Evolutionary conservation across 2,329 filamentous ascomycete genomes (phyloP), one percentile per base, ranked within the genome.

Genomic region (Thelonectria olida): DNA sequence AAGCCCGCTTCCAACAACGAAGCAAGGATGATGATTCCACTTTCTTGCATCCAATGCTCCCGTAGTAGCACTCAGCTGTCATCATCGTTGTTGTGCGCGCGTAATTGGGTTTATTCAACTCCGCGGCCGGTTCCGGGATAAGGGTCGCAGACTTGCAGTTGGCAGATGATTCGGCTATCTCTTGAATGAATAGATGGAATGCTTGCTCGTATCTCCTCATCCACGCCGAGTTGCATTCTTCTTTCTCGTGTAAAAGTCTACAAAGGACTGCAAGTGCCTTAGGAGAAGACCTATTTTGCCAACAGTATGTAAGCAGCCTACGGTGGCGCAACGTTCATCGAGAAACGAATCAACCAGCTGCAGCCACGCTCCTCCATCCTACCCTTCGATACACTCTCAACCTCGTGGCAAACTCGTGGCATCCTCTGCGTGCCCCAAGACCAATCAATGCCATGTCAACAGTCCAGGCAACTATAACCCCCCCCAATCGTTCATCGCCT

Each of bases 11-110:
- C 48, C n/a, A n/a, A n/a, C n/a, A n/a, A n/a, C n/a, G 28, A 48
- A 27, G 13, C 41, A 36, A 49, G 42, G 44, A 28, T 48, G 25
- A n/a, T 31, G 39, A 59, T 59, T 59, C 56, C 56, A 58, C 56
- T 58, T 49, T 22, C 49, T 41, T 58, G 56, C 56, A 22, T 53
- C 23, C 12, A 23, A 13, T n/a, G n/a, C n/a, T n/a, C n/a, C n/a
- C n/a, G n/a, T n/a, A n/a, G n/a, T n/a, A n/a, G n/a, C n/a, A n/a
- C n/a, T n/a, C n/a, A n/a, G n/a, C n/a, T n/a, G n/a, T n/a, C n/a
- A n/a, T n/a, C n/a, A n/a, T n/a, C n/a, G n/a, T n/a, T n/a, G n/a
- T n/a, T n/a, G n/a, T n/a, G n/a, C n/a, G 12, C n/a, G 28, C 41
- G 39, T 54, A 45, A 54, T 54, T 20, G 44, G 44, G 50, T 41